These are phyloP conservation scores for Ottelia alismoides DNA, from an alignment of 106 monocot genomes.

Conservation along the genomic window DNA sequence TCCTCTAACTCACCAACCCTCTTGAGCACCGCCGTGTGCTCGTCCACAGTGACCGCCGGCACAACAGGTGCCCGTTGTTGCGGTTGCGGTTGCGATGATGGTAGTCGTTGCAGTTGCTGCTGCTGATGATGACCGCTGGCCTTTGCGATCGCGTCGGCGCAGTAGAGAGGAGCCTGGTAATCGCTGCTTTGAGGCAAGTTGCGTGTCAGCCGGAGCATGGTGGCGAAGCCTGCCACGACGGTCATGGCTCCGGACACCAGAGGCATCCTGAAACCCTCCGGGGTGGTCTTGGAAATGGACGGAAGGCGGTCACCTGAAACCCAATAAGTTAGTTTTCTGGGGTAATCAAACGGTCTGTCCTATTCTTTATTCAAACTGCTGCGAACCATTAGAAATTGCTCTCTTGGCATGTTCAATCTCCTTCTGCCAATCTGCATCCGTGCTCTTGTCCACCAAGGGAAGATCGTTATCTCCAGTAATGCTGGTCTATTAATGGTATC, in stretches of 20 bases:
- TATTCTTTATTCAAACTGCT: too few species aligned
- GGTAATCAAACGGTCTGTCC: conserved; percentile 8
- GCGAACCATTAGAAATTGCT: not conserved
- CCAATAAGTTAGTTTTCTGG: too few species aligned
- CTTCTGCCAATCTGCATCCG: conserved; percentile 1
- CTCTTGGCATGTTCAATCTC: not conserved
- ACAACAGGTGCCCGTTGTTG: conserved; percentile 4
- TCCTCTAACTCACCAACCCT: conserved; percentile 52
- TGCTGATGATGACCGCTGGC: not conserved
- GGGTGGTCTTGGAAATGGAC: not conserved
- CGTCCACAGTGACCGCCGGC: conserved; percentile 20
- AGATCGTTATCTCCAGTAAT: not conserved
- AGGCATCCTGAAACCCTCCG: conserved; percentile 12
- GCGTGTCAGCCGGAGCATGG: conserved; percentile 29
- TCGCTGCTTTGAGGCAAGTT: conserved; percentile 10
- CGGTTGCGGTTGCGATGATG: conserved; percentile 4
- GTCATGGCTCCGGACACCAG: conserved; percentile 35
- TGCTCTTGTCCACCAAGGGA: not conserved
- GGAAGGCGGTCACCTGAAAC: too few species aligned
- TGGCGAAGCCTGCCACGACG: conserved; percentile 35
- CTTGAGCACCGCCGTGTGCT: conserved; percentile 32
- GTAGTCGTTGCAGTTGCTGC: not conserved
- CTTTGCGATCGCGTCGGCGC: not conserved
- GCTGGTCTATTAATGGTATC: too few species aligned
- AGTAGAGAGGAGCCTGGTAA: not conserved